Evolutionary conservation across 2,329 filamentous ascomycete genomes (phyloP), one percentile per base, ranked within the genome.

Genomic region (Fusarium citri): DNA sequence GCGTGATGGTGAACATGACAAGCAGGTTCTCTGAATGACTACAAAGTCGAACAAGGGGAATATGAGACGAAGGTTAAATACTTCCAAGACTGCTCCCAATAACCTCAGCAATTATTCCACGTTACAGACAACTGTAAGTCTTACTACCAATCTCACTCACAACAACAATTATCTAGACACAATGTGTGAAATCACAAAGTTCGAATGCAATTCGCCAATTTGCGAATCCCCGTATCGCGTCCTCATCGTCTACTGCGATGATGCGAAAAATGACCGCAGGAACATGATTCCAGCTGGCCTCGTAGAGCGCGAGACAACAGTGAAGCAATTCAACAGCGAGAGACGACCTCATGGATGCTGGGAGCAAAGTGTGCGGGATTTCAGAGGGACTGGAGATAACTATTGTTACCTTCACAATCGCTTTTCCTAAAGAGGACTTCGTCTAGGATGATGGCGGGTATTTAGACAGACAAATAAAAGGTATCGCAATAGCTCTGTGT

Each of bases 81-180:
- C 3, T 4, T 2, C 10, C 9, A 11, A 37, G 0, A 4, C 5
- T n/a, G 18, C 34, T 10, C 3, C 6, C 16, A 11, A 6, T 7
- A 37, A 0, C 5, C 16, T 10, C 18, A 6, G 6, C 16, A 37
- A 37, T 37, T 37, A n/a, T 15, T 40, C 18, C 10, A 14, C 23
- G 5, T 22, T 23, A 22, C 22, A 12, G 5, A 7, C 3, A 37
- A 22, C 23, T 26, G 7, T 14, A 26, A 41, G 34, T 12, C 34
- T 16, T 31, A 37, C 5, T 12, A 37, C 10, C 34, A 37, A 37
- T 2, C 18, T 26, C 31, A 15, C 22, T n/a, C 16, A 22, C 14
- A n/a, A 25, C 22, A n/a, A 26, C 22, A 20, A 18, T 1, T 5
- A 37, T 25, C 7, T 12, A 18, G 14, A 20, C 23, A 22, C 8